Evolutionary conservation across 2,329 filamentous ascomycete species (phyloP).

Genomic region (Coniochaeta pulveracea): DNA sequence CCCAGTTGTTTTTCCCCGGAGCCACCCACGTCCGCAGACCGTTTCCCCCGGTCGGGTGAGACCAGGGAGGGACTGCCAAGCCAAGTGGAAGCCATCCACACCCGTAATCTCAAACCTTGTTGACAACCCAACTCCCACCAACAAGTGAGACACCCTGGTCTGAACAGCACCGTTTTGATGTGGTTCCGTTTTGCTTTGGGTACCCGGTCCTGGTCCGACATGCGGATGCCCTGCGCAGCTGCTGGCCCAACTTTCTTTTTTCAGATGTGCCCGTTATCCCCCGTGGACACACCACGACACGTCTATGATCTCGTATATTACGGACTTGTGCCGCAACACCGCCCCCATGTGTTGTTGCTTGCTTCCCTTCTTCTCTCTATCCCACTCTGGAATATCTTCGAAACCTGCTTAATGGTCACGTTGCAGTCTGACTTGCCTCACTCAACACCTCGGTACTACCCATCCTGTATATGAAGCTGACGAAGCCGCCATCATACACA

Average conservation of each 20-base stretch:
- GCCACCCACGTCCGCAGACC: conserved; percentile 1
- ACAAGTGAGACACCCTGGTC: no score
- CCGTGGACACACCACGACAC: background rate
- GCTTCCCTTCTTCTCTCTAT: background rate
- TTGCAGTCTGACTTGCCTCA: conserved; percentile 1
- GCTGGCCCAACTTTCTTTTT: conserved; percentile 1
- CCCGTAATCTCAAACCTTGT: background rate
- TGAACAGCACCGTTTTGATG: background rate
- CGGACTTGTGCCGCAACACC: conserved; percentile 1
- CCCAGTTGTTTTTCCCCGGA: conserved; percentile 1
- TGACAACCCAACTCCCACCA: no score
- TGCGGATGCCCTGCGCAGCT: conserved; percentile 1
- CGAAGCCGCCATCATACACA: background rate
- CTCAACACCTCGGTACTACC: background rate
- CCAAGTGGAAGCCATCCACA: background rate
- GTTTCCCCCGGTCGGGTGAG: conserved; percentile 2
- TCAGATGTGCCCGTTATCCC: background rate
- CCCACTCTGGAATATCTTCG: background rate
- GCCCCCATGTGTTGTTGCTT: conserved; percentile 2
- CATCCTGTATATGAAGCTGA: background rate
- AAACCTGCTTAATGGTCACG: background rate
- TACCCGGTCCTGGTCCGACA: conserved; percentile 1
- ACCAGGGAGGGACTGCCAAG: background rate
- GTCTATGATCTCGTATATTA: conserved; percentile 2
- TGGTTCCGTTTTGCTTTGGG: conserved; percentile 4